Evolutionary conservation across 352 stramenopile species (phyloP), one percentile per base, ranked within the genome.

Genomic region (Globisporangium sylvaticum): DNA sequence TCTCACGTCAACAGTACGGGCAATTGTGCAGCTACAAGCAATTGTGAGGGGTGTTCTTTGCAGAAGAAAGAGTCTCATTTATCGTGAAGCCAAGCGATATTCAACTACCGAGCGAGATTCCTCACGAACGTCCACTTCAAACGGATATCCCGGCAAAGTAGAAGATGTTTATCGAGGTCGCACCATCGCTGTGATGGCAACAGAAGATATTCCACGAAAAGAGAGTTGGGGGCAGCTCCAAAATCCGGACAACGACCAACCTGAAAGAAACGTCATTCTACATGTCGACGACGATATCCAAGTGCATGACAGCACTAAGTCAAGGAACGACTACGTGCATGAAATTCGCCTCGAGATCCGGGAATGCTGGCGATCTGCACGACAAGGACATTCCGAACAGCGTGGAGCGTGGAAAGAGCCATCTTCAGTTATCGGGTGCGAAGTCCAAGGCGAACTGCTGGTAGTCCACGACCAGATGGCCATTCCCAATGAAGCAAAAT

Each of bases 371-470:
- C 52, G 61, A 54, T 48, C 22, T 18, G 46, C 24, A n/a, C 5
- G 29, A 4, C 29, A n/a, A 24, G 27, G 9, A 22, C 15, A 39
- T 56, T 22, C 44, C 1, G 25, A 18, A n/a, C 25, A 42, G 24
- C 7, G 20, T 57, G 37, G 20, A 7, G 18, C 3, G 5, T 29
- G 6, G 14, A 60, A 18, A 46, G 14, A 15, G n/a, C 10, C 14
- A 61, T 4, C 39, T 9, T 61, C 72, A 14, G 46, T 71, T 15
- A 64, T 81, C 25, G 80, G 80, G 2, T 88, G 80, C 18, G 80
- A 88, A 53, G 53, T 88, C 4, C 71, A 80, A 29, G 78, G 74
- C 2, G 65, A 81, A 15, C 29, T 84, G 1, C 62, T 72, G 9
- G 53, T 77, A 22, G n/a, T 53, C 14, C 61, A 54, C 10, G 54